These are phyloP conservation scores for Colletotrichum karsti DNA, from an alignment of 2,329 filamentous ascomycete genomes.

Conservation along the genomic window DNA sequence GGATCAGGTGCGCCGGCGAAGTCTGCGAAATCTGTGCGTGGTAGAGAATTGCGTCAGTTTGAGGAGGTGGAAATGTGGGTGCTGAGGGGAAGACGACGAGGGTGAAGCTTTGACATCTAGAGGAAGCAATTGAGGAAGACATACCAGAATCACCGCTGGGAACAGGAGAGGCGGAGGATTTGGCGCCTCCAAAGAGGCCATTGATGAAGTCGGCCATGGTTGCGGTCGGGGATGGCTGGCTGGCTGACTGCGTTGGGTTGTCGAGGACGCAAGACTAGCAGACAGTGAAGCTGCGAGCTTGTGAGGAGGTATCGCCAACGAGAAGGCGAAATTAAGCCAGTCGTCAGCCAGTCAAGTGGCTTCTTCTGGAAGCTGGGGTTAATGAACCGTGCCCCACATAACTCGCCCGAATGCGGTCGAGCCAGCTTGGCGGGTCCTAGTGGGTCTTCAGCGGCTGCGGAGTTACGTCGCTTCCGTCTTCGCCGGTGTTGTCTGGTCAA, in stretches of 20 bases:
- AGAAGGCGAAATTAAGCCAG: constrained; percentile 25
- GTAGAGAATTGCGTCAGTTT: constrained; percentile 35
- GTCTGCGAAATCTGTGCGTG: constrained; percentile 84
- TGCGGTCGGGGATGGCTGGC: constrained; percentile 31
- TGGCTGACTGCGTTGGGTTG: constrained; percentile 31
- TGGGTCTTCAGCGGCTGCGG: constrained; percentile 11
- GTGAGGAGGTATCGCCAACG: constrained; percentile 24
- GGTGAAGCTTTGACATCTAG: constrained; percentile 10
- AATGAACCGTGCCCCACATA: constrained; percentile 18
- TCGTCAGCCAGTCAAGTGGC: constrained; percentile 25
- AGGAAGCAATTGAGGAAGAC: constrained; percentile 34
- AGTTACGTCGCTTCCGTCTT: background rate
- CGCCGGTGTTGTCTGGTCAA: constrained; percentile 8
- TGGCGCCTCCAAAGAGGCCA: constrained; percentile 74
- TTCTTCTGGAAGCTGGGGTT: constrained; percentile 25
- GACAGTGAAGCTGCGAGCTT: constrained; percentile 28
- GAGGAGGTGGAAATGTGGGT: constrained; percentile 20
- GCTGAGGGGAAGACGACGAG: constrained; percentile 17
- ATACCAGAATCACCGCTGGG: constrained; percentile 70
- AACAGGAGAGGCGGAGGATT: constrained; percentile 62
- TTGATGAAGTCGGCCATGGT: constrained; percentile 70
- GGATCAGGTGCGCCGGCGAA: constrained; percentile 84
- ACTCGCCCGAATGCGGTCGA: constrained; percentile 17
- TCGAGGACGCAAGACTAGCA: constrained; percentile 23
- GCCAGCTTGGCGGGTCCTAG: background rate